These are phyloP conservation scores for Acanthamoeba sp. DNA, from an alignment of 208 protist genomes.

Conservation along the genomic window DNA sequence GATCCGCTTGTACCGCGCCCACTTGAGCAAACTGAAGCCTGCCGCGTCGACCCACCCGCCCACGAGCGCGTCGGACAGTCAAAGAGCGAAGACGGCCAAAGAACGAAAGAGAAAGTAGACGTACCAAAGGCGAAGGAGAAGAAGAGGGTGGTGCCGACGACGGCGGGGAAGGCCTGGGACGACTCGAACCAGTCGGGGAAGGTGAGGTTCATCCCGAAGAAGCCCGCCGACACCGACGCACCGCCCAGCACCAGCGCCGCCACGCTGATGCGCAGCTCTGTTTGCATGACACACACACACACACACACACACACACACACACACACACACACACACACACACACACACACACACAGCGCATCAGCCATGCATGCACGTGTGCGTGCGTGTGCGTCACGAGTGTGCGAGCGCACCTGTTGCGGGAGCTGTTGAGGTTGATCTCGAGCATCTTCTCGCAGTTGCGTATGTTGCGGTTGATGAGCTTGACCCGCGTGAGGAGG, in stretches of 20 bases:
- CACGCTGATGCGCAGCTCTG: conserved; percentile 18
- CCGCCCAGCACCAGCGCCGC: background rate
- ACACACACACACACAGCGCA: background rate
- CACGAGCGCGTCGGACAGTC: background rate
- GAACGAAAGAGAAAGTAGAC: too few species aligned
- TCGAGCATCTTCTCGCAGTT: conserved; percentile 43
- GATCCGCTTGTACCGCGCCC: conserved; percentile 2
- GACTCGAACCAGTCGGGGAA: conserved; percentile 8
- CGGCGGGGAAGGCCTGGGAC: background rate
- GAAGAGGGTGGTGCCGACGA: background rate
- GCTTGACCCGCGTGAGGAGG: conserved; percentile 37
- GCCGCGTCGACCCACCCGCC: too few species aligned
- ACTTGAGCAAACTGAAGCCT: background rate
- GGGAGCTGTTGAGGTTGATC: conserved; percentile 23
- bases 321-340: too few species aligned
- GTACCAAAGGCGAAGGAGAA: conserved; percentile 12
- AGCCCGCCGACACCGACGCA: background rate
- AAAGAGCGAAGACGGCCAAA: too few species aligned
- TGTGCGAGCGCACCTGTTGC: conserved; percentile 10
- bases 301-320: too few species aligned
- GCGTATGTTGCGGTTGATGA: conserved; percentile 33
- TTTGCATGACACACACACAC: conserved; percentile 51
- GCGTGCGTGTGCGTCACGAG: background rate
- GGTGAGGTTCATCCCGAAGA: conserved; percentile 10
- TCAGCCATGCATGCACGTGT: background rate